Conservation (phyloP, 805 yeast genomes). For the Candida coquimbonensis region DNA sequence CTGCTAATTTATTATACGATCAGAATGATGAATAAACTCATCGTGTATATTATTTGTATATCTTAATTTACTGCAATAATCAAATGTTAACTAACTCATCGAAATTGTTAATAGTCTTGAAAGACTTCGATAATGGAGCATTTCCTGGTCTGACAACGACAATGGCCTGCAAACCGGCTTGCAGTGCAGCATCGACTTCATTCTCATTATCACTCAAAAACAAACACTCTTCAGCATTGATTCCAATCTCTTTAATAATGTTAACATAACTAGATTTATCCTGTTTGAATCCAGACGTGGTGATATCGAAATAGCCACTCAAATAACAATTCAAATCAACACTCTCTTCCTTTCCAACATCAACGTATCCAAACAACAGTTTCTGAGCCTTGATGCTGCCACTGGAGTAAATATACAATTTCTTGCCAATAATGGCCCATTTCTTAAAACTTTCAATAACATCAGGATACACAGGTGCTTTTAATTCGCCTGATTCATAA, state of each 20-base stretch:
- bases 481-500: constrained; percentile 65
- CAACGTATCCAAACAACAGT: constrained; percentile 62
- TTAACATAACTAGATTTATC: constrained; percentile 48
- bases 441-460: constrained; percentile 50
- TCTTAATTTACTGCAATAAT: not conserved
- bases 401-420: constrained; percentile 74
- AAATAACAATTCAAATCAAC: constrained; percentile 48
- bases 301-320: constrained; percentile 76
- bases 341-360: constrained; percentile 26
- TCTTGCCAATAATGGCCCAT: constrained; percentile 28
- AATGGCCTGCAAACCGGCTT: constrained; percentile 51
- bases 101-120: constrained; percentile 25
- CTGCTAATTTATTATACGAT: constrained; percentile 82
- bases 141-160: constrained; percentile 77
- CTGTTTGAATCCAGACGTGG: constrained; percentile 70
- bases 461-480: constrained; percentile 72
- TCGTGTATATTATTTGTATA: too few relatives aligned
- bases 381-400: constrained; percentile 88
- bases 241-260: constrained; percentile 40
- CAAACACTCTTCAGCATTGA: constrained; percentile 31
- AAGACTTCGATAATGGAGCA: constrained; percentile 31
- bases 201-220: constrained; percentile 76
- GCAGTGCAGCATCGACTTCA: constrained; percentile 71
- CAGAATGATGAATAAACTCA: constrained; percentile 28
- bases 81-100: constrained; percentile 16